These are phyloP conservation scores for Serendipita vermifera DNA, from an alignment of 768 basidiomycete genomes.

Conservation along the genomic window DNA sequence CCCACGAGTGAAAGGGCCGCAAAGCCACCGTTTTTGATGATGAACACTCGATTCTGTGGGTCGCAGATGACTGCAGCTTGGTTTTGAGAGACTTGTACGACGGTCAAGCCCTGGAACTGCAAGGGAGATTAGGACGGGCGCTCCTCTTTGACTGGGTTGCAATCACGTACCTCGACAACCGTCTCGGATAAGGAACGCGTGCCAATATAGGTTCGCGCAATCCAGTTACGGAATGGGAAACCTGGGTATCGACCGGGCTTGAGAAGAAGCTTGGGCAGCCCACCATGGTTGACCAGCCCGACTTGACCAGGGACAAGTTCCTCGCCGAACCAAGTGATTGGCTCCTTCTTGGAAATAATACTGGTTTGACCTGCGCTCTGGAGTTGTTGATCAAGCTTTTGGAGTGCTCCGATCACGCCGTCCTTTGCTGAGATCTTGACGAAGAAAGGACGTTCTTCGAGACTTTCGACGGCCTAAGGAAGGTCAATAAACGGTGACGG, in stretches of 20 bases:
- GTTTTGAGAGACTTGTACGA: slow-evolving; percentile 83
- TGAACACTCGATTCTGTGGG: slow-evolving; percentile 53
- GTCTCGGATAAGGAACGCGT: slow-evolving; percentile 66
- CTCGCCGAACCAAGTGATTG: slow-evolving; percentile 54
- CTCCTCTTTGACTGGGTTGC: too few species aligned
- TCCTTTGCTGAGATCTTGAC: slow-evolving; percentile 45
- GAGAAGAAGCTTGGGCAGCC: slow-evolving; percentile 61
- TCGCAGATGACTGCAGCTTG: slow-evolving; percentile 26
- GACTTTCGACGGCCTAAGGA: slow-evolving; percentile 27
- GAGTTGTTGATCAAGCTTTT: slow-evolving; percentile 56
- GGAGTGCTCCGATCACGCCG: slow-evolving; percentile 55
- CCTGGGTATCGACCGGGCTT: slow-evolving; percentile 66
- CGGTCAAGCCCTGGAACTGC: slow-evolving; percentile 55
- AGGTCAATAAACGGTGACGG: background rate
- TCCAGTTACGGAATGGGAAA: slow-evolving; percentile 70
- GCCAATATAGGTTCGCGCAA: slow-evolving; percentile 63
- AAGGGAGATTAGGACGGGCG: background rate
- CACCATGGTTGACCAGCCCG: slow-evolving; percentile 61
- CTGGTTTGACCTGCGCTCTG: slow-evolving; percentile 28
- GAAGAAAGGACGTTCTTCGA: slow-evolving; percentile 49
- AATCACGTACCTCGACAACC: slow-evolving; percentile 39
- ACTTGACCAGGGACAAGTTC: slow-evolving; percentile 60
- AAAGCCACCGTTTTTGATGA: slow-evolving; percentile 35
- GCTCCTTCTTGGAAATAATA: slow-evolving; percentile 54
- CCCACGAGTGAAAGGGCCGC: slow-evolving; percentile 67